These are phyloP conservation scores for Lentinula novae-zelandiae DNA, from an alignment of 1,284 basidiomycete genomes.

Conservation along the genomic window DNA sequence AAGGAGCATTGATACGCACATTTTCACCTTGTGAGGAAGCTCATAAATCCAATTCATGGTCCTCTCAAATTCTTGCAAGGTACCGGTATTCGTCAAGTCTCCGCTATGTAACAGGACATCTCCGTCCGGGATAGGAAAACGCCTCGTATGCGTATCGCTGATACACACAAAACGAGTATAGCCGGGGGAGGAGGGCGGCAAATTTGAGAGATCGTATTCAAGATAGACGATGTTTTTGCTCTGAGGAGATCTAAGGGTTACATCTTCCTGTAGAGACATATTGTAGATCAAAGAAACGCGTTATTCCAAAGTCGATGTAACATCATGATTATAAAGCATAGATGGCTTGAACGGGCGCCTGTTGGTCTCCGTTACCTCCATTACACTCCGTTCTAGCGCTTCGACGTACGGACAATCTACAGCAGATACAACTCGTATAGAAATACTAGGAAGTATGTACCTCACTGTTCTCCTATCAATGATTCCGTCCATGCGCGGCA, in stretches of 20 bases:
- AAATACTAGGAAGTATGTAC: too few species aligned
- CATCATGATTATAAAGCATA: too few species aligned
- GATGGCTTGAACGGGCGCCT: too few species aligned
- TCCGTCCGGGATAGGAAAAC: slow-evolving; percentile 49
- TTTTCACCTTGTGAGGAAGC: slow-evolving; percentile 54
- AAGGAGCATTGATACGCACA: slow-evolving; percentile 41
- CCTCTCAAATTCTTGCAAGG: slow-evolving; percentile 37
- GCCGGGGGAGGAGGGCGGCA: slow-evolving; percentile 27
- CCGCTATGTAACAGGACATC: slow-evolving; percentile 66
- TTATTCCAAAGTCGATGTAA: background rate
- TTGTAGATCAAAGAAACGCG: background rate
- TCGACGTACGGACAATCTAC: too few species aligned
- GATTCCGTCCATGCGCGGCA: too few species aligned
- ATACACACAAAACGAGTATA: slow-evolving; percentile 70
- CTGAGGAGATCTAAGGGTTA: slow-evolving; percentile 16
- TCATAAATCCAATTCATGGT: slow-evolving; percentile 55
- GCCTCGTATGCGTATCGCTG: slow-evolving; percentile 56
- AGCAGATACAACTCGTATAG: too few species aligned
- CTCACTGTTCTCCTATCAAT: too few species aligned
- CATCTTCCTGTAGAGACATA: background rate
- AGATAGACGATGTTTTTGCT: slow-evolving; percentile 32
- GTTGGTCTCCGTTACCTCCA: too few species aligned
- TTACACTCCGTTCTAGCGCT: too few species aligned
- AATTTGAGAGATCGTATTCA: slow-evolving; percentile 31
- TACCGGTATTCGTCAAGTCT: slow-evolving; percentile 54